Conservation (phyloP, 352 stramenopile genomes). For the Thalassiosira ordinaria region DNA sequence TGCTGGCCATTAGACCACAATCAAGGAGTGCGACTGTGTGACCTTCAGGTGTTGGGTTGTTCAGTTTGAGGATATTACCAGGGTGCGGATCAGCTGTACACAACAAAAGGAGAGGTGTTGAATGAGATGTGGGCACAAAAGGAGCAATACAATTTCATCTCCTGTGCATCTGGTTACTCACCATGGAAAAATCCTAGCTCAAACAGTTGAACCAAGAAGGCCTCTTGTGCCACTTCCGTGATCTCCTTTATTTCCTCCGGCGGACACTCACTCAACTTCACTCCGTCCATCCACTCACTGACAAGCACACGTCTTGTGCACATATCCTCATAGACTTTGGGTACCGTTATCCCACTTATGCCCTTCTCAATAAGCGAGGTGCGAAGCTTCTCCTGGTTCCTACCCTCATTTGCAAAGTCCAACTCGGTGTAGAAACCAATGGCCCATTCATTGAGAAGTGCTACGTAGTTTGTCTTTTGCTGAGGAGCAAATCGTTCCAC, state of each 20-base stretch:
- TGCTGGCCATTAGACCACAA: slow-evolving; percentile 86
- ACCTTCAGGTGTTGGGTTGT: slow-evolving; percentile 74
- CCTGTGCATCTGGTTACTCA: slow-evolving; percentile 31
- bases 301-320: slow-evolving; percentile 87
- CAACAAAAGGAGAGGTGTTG: slow-evolving; percentile 7
- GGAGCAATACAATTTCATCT: too few species aligned
- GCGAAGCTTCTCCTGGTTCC: slow-evolving; percentile 83
- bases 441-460: slow-evolving; percentile 86
- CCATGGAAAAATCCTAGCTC: slow-evolving; percentile 87
- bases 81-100: slow-evolving; percentile 63
- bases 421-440: slow-evolving; percentile 89
- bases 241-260: slow-evolving; percentile 80
- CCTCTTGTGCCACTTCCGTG: slow-evolving; percentile 85
- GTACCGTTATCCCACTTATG: slow-evolving; percentile 85
- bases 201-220: slow-evolving; percentile 88
- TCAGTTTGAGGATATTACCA: slow-evolving; percentile 82
- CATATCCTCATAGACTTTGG: slow-evolving; percentile 83
- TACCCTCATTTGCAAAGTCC: slow-evolving; percentile 88
- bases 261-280: slow-evolving; percentile 81
- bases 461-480: slow-evolving; percentile 88
- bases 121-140: slow-evolving; percentile 5
- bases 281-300: slow-evolving; percentile 87
- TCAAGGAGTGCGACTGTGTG: slow-evolving; percentile 84
- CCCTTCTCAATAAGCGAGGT: slow-evolving; percentile 73
- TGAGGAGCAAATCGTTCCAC: slow-evolving; percentile 87